Conservation (phyloP, 2,329 filamentous ascomycete genomes). For the Ophiostoma australiae region DNA sequence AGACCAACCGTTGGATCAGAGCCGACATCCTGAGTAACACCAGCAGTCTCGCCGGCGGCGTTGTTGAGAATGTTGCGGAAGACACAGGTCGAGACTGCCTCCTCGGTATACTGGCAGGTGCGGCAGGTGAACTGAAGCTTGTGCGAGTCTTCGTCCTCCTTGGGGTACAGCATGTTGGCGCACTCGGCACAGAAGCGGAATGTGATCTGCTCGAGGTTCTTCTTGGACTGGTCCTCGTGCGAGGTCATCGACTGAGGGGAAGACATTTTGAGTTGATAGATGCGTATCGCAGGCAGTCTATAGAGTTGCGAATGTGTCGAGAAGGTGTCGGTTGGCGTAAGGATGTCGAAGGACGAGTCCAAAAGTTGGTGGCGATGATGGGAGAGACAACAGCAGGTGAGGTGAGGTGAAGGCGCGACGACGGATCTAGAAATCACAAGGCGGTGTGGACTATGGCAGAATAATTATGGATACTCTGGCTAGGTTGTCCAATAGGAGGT, state of each 20-base stretch:
- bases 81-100: conserved; percentile 81
- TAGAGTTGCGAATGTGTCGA: not conserved
- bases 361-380: not conserved
- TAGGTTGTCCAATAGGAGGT: not conserved
- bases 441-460: not conserved
- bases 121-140: conserved; percentile 92
- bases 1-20: conserved; percentile 97
- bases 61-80: conserved; percentile 93
- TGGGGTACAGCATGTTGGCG: conserved; percentile 96
- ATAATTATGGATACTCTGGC: not conserved
- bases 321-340: not conserved
- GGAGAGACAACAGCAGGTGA: not conserved
- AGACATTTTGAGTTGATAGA: conserved; percentile 43
- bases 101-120: conserved; percentile 87
- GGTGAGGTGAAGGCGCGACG: not conserved
- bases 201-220: conserved; percentile 72
- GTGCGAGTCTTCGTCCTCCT: conserved; percentile 81
- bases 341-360: not conserved
- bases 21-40: conserved; percentile 94
- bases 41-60: conserved; percentile 88
- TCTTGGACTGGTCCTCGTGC: conserved; percentile 42
- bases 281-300: not conserved
- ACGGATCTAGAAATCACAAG: not conserved
- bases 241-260: conserved; percentile 48
- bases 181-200: conserved; percentile 99